These are phyloP conservation scores for Arctium minus DNA, from an alignment of 129 eudicot species.

Conservation along the genomic window DNA sequence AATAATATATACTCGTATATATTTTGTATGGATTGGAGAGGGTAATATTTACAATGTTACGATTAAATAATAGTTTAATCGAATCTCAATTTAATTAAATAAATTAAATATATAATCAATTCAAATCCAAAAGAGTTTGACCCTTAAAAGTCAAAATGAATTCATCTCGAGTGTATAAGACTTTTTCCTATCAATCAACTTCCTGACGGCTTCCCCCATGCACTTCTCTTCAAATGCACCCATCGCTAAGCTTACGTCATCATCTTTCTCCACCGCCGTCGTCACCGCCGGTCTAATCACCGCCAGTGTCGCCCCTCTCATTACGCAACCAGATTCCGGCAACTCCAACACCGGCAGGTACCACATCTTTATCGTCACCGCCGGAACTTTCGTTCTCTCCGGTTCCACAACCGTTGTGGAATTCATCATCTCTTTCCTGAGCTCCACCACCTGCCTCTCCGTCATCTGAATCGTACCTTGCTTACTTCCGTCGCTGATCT, in stretches of 20 bases:
- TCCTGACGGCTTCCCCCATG: slow-evolving; percentile 49
- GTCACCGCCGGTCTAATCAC: slow-evolving; percentile 46
- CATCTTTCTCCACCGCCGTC: neutral
- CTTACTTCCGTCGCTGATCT: slow-evolving; percentile 50
- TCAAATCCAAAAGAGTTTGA: neutral
- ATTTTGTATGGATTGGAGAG: too few species aligned
- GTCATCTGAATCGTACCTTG: slow-evolving; percentile 65
- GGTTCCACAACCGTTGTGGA: neutral
- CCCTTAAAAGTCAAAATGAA: slow-evolving; percentile 40
- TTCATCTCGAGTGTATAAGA: slow-evolving; percentile 57
- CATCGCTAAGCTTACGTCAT: slow-evolving; percentile 22
- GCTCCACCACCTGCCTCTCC: slow-evolving; percentile 42
- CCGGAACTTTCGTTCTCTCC: slow-evolving; percentile 48
- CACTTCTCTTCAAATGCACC: slow-evolving; percentile 33
- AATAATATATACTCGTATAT: too few species aligned
- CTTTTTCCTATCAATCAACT: slow-evolving; percentile 43
- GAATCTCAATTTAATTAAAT: neutral
- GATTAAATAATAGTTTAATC: too few species aligned
- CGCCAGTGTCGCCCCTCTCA: slow-evolving; percentile 70
- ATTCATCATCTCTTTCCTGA: slow-evolving; percentile 37
- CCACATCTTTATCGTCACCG: slow-evolving; percentile 72
- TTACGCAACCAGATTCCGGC: slow-evolving; percentile 46
- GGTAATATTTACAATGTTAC: neutral
- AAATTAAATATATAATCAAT: neutral
- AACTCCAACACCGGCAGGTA: slow-evolving; percentile 51